Conservation (phyloP, 306 rosid species). For the Fragaria ananassa region DNA sequence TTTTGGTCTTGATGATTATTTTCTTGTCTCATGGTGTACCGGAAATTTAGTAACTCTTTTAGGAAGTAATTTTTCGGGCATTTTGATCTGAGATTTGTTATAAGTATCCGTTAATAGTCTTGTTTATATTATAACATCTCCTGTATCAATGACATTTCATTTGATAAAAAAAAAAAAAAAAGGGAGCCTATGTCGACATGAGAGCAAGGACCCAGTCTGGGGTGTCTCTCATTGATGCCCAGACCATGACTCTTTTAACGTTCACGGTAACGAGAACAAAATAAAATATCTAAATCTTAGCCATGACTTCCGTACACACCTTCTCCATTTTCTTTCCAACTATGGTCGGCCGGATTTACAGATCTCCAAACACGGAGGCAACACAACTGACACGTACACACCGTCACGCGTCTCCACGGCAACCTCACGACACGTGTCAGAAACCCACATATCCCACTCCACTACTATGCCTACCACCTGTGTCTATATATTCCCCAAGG, state of each 20-base stretch:
- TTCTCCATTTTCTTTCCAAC: neutral
- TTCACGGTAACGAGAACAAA: neutral
- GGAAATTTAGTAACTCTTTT: too few relatives aligned
- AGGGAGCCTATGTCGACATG: neutral
- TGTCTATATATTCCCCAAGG: neutral
- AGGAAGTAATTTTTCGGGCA: too few relatives aligned
- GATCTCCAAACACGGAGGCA: neutral
- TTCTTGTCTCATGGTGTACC: too few relatives aligned
- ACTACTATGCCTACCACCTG: neutral
- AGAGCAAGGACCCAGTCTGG: neutral
- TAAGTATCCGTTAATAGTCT: too few relatives aligned
- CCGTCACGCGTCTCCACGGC: neutral
- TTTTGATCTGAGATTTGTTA: too few relatives aligned
- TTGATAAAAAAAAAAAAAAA: too few relatives aligned
- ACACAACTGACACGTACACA: constrained; percentile 4
- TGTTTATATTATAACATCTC: too few relatives aligned
- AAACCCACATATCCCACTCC: neutral
- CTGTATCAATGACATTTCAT: too few relatives aligned
- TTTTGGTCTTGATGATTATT: too few relatives aligned
- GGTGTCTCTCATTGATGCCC: neutral
- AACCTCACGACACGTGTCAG: neutral
- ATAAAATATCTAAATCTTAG: neutral
- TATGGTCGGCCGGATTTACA: neutral
- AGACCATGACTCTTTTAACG: neutral
- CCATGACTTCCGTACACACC: neutral